Conservation (phyloP, 129 eudicot species). For the Centrapalus pauciflorus region DNA sequence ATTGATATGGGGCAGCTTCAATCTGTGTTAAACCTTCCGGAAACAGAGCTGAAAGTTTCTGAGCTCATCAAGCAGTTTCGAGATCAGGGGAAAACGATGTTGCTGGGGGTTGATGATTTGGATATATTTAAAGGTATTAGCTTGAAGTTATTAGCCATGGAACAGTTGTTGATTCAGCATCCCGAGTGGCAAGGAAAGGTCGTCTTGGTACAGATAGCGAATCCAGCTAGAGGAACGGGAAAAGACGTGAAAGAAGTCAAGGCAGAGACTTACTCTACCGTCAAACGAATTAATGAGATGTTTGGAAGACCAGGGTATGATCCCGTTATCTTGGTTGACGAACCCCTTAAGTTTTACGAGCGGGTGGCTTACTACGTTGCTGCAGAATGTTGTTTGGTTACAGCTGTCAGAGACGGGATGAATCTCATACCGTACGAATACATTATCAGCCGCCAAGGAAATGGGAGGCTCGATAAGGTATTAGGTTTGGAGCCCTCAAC, state of each 20-base stretch:
- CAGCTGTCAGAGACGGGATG: constrained; percentile 88
- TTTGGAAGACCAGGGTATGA: constrained; percentile 67
- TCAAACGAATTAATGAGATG: constrained; percentile 52
- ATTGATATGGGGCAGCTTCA: constrained; percentile 77
- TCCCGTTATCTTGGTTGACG: constrained; percentile 59
- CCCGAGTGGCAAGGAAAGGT: constrained; percentile 83
- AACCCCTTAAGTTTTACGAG: constrained; percentile 58
- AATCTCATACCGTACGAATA: constrained; percentile 85
- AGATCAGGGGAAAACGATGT: constrained; percentile 52
- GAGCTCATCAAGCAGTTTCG: constrained; percentile 51
- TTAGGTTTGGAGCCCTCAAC: constrained; percentile 35
- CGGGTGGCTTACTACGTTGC: constrained; percentile 70
- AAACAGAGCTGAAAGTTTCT: constrained; percentile 60
- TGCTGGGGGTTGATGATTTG: constrained; percentile 81
- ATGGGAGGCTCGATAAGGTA: constrained; percentile 51
- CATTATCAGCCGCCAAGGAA: constrained; percentile 71
- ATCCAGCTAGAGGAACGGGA: constrained; percentile 87
- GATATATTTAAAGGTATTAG: constrained; percentile 85
- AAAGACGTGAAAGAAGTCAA: constrained; percentile 80
- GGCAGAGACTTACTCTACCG: constrained; percentile 58
- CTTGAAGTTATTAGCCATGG: constrained; percentile 75
- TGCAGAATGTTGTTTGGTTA: constrained; percentile 81
- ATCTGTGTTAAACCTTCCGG: constrained; percentile 55
- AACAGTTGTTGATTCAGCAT: constrained; percentile 66
- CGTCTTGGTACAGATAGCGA: constrained; percentile 79